These are phyloP conservation scores for Pichia thaimueangensis DNA, from an alignment of 805 yeast genomes.

Conservation along the genomic window DNA sequence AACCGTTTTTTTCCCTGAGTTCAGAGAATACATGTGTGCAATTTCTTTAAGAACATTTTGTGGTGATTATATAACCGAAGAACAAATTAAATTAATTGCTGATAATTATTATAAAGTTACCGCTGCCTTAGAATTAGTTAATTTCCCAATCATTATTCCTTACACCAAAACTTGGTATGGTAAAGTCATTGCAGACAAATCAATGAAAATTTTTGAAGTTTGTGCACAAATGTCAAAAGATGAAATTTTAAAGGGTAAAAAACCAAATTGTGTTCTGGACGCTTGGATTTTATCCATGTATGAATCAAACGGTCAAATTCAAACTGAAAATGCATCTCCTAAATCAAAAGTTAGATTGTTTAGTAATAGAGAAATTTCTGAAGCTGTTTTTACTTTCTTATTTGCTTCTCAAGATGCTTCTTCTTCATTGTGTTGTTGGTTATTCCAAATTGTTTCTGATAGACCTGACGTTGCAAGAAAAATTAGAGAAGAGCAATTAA, in stretches of 20 bases:
- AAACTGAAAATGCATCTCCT: conserved; percentile 41
- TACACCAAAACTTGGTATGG: conserved; percentile 99
- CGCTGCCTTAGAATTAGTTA: conserved; percentile 93
- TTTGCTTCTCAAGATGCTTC: conserved; percentile 99
- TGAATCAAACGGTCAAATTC: conserved; percentile 11
- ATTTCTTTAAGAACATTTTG: conserved; percentile 89
- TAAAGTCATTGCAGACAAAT: conserved; percentile 83
- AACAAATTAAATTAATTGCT: conserved; percentile 79
- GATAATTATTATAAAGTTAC: conserved; percentile 91
- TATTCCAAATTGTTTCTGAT: conserved; percentile 93
- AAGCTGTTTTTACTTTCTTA: conserved; percentile 91
- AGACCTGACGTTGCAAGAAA: conserved; percentile 85
- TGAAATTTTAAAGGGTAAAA: conserved; percentile 69
- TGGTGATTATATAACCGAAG: conserved; percentile 90
- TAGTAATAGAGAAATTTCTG: conserved; percentile 86
- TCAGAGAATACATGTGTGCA: conserved; percentile 96
- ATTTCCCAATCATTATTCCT: conserved; percentile 94
- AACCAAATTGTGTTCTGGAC: conserved; percentile 87
- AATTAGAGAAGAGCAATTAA: conserved; percentile 86
- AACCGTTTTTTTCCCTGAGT: conserved; percentile 78
- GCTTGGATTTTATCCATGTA: conserved; percentile 89
- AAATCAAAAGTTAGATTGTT: conserved; percentile 70
- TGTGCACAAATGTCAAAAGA: conserved; percentile 88
- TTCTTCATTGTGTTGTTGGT: conserved; percentile 95
- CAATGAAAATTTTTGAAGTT: conserved; percentile 82